These are phyloP conservation scores for Naganishia liquefaciens DNA, from an alignment of 1,284 basidiomycete species.

Conservation along the genomic window DNA sequence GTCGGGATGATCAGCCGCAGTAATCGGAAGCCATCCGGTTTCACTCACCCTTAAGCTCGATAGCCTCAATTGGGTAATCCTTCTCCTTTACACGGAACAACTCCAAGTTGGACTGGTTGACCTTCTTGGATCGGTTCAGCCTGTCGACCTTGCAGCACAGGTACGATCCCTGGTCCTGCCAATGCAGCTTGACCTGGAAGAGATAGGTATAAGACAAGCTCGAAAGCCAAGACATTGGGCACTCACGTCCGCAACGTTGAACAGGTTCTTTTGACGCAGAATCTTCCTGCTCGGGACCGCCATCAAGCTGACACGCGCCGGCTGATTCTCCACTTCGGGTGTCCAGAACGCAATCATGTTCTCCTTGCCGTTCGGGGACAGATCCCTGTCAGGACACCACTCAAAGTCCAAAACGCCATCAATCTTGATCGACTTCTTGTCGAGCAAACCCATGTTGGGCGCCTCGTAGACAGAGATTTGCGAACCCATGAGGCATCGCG, in stretches of 20 bases:
- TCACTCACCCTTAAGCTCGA: constrained; percentile 83
- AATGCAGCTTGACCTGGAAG: constrained; percentile 88
- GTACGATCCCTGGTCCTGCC: constrained; percentile 99
- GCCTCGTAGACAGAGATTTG: constrained; percentile 97
- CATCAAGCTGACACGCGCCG: constrained; percentile 91
- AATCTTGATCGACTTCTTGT: constrained; percentile 97
- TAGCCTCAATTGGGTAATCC: constrained; percentile 95
- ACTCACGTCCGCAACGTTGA: constrained; percentile 93
- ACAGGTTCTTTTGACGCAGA: constrained; percentile 93
- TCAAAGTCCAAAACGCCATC: constrained; percentile 99
- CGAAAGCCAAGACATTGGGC: not conserved
- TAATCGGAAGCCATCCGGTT: constrained; percentile 2
- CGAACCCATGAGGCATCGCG: constrained; percentile 80
- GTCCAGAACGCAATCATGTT: constrained; percentile 98
- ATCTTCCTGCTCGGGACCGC: constrained; percentile 82
- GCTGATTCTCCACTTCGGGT: constrained; percentile 94
- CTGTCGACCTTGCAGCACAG: constrained; percentile 99
- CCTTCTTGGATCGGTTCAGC: constrained; percentile 99
- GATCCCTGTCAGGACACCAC: constrained; percentile 85
- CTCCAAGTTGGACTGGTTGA: constrained; percentile 97
- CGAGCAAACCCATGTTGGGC: constrained; percentile 89
- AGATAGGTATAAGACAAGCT: not conserved
- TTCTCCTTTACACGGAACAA: constrained; percentile 98
- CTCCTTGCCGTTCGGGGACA: constrained; percentile 60
- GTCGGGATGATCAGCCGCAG: not conserved